Evolutionary conservation across 805 yeast species (phyloP), one percentile per base, ranked within the genome.

Genomic region (Hanseniaspora pseudoguilliermondii): DNA sequence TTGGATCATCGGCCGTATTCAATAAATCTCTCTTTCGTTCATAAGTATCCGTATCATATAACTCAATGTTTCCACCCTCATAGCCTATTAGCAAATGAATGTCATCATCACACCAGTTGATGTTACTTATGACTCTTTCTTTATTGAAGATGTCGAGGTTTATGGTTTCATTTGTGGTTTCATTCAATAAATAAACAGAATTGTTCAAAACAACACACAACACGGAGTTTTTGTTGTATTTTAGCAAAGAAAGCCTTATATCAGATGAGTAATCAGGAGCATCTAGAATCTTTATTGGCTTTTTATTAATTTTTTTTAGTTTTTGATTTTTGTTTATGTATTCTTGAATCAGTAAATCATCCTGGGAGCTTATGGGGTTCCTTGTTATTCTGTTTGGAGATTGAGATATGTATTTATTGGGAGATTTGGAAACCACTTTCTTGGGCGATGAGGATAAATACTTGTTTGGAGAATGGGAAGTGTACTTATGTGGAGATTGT

Each of bases 191-290:
- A 65, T 91, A 93, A 15, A 93, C 85, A 3, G 84, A 75, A 57
- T 79, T 81, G 55, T 84, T 95, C 51, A 93, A 73, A 1, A 96
- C 98, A 64, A 93, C 85, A 1, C 96, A 97, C 35, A 93, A 73
- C 46, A 83, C 73, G 67, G 91, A 88, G 34, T 82, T 80, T 60
- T 73, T 72, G 8, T 96, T 89, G 97, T 98, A 93, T 59, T 89
- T 81, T 54, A 93, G 68, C 42, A 91, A 73, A 65, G 89, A 89
- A 54, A 89, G 75, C 67, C 91, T 93, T 68, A 89, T 93, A 71
- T 93, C 98, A 68, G 93, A 96, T 23, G 84, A 77, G 57, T 90
- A 76, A 0, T 96, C 96, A 0, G 98, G 98, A 0, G 97, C 98
- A 70, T 93, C 98, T 42, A 93, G 74, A 1, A 93, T 95, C 60